Evolutionary conservation across 441 rosid genomes (phyloP).

Genomic region (Mallotus japonicus): DNA sequence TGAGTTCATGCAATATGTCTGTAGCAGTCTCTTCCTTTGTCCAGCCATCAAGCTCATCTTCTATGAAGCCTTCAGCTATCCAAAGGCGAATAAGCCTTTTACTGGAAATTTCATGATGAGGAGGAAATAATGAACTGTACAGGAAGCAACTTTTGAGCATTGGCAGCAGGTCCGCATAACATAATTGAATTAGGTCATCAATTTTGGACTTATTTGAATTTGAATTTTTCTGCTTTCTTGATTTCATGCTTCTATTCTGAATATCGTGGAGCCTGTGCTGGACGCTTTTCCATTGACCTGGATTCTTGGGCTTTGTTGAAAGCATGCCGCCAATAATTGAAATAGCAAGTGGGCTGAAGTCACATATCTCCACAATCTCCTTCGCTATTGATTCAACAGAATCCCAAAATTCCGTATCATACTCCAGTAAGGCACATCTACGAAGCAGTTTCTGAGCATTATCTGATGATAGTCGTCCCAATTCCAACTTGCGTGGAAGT

Average conservation of each 20-base stretch:
- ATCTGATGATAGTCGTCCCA: background rate
- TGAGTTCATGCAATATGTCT: background rate
- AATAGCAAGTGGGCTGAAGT: background rate
- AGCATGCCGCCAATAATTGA: background rate
- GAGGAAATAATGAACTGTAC: background rate
- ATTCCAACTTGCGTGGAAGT: rapidly evolving
- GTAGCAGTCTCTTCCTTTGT: background rate
- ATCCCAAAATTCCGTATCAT: background rate
- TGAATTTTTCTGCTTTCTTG: no score
- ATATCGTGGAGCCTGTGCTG: background rate
- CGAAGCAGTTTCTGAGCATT: background rate
- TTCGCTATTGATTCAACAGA: background rate
- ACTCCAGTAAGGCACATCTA: background rate
- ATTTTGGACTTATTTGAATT: no score
- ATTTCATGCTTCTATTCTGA: no score
- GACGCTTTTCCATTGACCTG: background rate
- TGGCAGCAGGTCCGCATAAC: background rate
- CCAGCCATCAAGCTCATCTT: background rate
- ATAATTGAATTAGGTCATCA: background rate
- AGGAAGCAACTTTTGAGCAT: background rate
- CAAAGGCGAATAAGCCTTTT: background rate
- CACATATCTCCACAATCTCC: background rate
- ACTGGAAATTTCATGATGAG: background rate
- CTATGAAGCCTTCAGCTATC: slow-evolving; percentile 5
- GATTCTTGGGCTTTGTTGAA: background rate